Evolutionary conservation across 768 basidiomycete species (phyloP).

Genomic region (Boletus sp.): DNA sequence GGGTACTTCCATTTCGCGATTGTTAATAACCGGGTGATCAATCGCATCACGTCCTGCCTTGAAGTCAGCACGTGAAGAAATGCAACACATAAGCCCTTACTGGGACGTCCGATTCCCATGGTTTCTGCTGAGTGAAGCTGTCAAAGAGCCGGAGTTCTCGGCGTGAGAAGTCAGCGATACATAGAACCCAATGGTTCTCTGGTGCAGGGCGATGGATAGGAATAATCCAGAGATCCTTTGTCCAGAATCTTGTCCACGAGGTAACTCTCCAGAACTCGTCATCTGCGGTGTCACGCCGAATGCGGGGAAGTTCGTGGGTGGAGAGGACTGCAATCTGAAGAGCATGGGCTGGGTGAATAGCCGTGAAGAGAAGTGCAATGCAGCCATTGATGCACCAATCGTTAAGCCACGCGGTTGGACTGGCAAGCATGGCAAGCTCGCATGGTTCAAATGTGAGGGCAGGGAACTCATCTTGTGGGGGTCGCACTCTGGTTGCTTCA

Average conservation of each 20-base stretch:
- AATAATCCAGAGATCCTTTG: slow-evolving; percentile 34
- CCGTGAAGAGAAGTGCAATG: slow-evolving; percentile 4
- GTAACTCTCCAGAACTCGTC: slow-evolving; percentile 22
- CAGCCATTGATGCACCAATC: slow-evolving; percentile 22
- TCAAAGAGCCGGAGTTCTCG: slow-evolving; percentile 15
- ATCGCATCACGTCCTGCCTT: background rate
- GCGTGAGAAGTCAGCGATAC: too few species aligned
- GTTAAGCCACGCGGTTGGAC: too few species aligned
- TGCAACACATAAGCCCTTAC: background rate
- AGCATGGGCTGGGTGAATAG: background rate
- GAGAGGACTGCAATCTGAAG: slow-evolving; percentile 1
- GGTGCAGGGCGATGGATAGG: slow-evolving; percentile 32
- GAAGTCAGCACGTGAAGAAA: background rate
- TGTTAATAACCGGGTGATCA: background rate
- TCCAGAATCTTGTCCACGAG: slow-evolving; percentile 27
- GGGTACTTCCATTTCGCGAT: background rate
- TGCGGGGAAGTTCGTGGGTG: slow-evolving; percentile 5
- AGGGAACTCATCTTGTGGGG: too few species aligned
- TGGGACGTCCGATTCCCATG: slow-evolving; percentile 1
- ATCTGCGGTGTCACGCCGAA: background rate
- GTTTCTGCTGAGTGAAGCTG: slow-evolving; percentile 2
- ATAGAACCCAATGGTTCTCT: slow-evolving; percentile 36
- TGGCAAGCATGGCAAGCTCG: too few species aligned
- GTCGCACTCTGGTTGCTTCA: too few species aligned
- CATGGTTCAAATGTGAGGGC: too few species aligned